phyloP scores from a whole-genome alignment of 2,329 filamentous ascomycete genomes.

The Beauveria asiatica region DNA sequence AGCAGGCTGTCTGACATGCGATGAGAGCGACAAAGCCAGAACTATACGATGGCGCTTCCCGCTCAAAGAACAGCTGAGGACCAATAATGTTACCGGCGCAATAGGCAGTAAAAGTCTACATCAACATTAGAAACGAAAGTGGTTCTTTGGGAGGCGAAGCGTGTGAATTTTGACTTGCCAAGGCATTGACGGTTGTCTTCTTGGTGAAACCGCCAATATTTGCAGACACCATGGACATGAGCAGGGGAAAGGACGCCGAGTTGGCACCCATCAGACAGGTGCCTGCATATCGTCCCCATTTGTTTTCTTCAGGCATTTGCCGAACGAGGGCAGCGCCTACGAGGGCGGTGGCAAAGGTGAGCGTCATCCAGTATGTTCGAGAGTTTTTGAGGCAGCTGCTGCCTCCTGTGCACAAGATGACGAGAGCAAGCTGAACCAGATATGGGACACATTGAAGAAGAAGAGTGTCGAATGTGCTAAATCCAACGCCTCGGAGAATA shows the following conservation, averaged over 20 bases:
- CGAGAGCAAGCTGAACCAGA: constrained; percentile 18
- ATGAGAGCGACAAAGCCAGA: constrained; percentile 55
- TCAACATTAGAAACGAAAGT: not conserved
- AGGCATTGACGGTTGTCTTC: constrained; percentile 49
- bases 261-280: constrained; percentile 45
- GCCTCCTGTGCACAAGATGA: constrained; percentile 16
- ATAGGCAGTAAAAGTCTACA: constrained; percentile 20
- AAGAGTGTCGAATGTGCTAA: constrained; percentile 16
- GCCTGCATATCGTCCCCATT: constrained; percentile 17
- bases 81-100: constrained; percentile 52
- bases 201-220: constrained; percentile 58
- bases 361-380: constrained; percentile 19
- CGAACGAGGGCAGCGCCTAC: constrained; percentile 18
- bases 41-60: constrained; percentile 50
- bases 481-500: constrained; percentile 18
- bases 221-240: constrained; percentile 46
- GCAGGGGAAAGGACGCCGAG: constrained; percentile 34
- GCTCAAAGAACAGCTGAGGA: constrained; percentile 49
- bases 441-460: constrained; percentile 16
- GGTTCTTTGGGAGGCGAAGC: not conserved
- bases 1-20: constrained; percentile 46
- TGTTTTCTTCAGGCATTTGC: constrained; percentile 11
- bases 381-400: constrained; percentile 18
- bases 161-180: constrained; percentile 24
- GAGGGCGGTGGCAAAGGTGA: constrained; percentile 15